Evolutionary conservation across 129 eudicot genomes (phyloP).

Genomic region (Cynara cardunculus): DNA sequence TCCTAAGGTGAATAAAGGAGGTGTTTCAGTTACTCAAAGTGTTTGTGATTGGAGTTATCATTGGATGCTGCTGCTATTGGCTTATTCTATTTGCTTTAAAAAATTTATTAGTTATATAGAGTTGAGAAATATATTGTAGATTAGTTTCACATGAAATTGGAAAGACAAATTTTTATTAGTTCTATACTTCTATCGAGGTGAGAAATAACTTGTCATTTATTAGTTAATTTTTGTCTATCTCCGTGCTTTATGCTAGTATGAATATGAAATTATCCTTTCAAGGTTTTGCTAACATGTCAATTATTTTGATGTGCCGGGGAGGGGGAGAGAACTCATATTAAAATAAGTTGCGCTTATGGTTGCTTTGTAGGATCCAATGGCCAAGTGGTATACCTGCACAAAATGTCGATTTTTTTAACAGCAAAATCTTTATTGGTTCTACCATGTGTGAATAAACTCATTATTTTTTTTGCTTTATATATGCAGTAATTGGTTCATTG

Average conservation of each 20-base stretch:
- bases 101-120: background rate
- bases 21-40: no score
- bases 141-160: background rate
- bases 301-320: background rate
- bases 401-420: background rate
- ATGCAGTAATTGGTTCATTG: slow-evolving; percentile 81
- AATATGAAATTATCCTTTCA: background rate
- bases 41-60: no score
- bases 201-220: background rate
- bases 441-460: background rate
- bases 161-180: background rate
- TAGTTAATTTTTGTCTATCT: background rate
- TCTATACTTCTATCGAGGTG: background rate
- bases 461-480: background rate
- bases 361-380: background rate
- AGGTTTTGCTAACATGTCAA: background rate
- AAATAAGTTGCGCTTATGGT: background rate
- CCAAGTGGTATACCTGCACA: background rate
- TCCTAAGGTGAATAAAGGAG: no score
- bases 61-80: background rate
- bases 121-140: background rate
- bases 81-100: background rate
- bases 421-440: background rate
- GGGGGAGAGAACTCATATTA: background rate
- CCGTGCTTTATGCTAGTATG: background rate